Conservation (phyloP, 768 basidiomycete species). For the Amanita fuliginea region DNA sequence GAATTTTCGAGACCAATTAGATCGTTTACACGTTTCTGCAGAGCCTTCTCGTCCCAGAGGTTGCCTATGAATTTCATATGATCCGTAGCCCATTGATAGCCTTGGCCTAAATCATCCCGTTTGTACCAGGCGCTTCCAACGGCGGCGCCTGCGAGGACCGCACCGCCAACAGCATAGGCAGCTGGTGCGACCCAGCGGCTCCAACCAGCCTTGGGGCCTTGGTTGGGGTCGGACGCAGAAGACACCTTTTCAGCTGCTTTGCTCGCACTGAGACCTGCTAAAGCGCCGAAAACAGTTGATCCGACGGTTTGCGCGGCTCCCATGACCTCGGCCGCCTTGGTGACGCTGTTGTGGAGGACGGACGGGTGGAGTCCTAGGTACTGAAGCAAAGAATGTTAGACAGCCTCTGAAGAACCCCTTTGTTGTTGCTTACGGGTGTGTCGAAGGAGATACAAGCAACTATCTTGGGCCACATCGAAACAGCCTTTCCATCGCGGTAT, state of each 20-base stretch:
- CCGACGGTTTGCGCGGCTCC: constrained; percentile 54
- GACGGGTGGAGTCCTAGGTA: constrained; percentile 81
- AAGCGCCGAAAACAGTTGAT: constrained; percentile 47
- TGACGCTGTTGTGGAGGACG: constrained; percentile 77
- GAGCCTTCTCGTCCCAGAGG: constrained; percentile 66
- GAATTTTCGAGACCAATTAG: constrained; percentile 50
- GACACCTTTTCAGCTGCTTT: constrained; percentile 22
- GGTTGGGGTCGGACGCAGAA: constrained; percentile 13
- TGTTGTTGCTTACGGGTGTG: constrained; percentile 62
- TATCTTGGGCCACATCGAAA: constrained; percentile 76
- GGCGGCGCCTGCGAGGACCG: constrained; percentile 70
- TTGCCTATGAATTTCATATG: constrained; percentile 86
- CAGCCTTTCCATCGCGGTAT: constrained; percentile 41
- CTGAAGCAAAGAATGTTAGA: constrained; percentile 24
- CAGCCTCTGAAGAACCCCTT: background rate
- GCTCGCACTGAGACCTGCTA: constrained; percentile 37
- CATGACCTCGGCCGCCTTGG: constrained; percentile 63
- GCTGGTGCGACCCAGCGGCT: constrained; percentile 51
- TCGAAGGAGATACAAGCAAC: constrained; percentile 82
- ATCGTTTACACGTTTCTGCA: constrained; percentile 50
- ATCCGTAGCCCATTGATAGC: constrained; percentile 70
- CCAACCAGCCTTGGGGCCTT: constrained; percentile 30
- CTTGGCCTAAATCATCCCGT: constrained; percentile 59
- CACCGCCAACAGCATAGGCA: constrained; percentile 62
- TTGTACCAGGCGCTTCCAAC: constrained; percentile 79